Base-by-base conservation (phyloP, 805 yeast genomes). In the Yamadazyma insecticola region DNA sequence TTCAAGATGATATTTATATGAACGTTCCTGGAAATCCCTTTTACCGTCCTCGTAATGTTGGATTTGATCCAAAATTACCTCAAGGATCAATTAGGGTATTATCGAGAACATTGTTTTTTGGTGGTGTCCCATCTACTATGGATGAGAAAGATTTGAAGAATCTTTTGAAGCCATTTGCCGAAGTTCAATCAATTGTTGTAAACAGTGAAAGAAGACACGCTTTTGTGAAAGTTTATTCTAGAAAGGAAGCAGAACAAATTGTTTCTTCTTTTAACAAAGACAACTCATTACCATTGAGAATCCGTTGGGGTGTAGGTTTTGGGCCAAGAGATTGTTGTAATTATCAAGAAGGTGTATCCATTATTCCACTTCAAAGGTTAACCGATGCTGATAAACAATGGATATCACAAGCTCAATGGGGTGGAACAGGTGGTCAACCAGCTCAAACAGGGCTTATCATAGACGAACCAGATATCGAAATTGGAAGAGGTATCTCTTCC, bases 261-360 rank as follows among this genome's bases (percentile, higher is more conserved):
- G 72, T 87, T 36, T 67, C 73, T 24, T 74, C 78, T 24, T 87
- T 89, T 62, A 77, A 77, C 50, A 76, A 79, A 44, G 80, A 78
- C 40, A 81, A 82, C 24, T 57, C 74, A 7, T 61, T 65, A 52
- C 64, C 76, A 44, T 66, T 92, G 45, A 76, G 97, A 60, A 85
- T 94, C 4, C 74, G 96, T 53, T 92, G 98, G 98, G 98, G 97
- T 44, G 97, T 92, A 40, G 98, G 98, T 1, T 92, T 84, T 51
- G 98, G 98, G 4, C 98, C 98, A 33, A 78, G 98, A 65, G 97
- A 92, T 57, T 90, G 97, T 66, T 86, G 96, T 56, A 94, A 92
- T 59, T 92, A 92, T 59, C 89, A 81, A 51, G 81, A 81, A 36
- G 98, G 98, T 40, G 71, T 81, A 22, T 82, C 95, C 38, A 74